Base-by-base conservation (phyloP, 331 rosid species). In the Rosa hybrid region DNA sequence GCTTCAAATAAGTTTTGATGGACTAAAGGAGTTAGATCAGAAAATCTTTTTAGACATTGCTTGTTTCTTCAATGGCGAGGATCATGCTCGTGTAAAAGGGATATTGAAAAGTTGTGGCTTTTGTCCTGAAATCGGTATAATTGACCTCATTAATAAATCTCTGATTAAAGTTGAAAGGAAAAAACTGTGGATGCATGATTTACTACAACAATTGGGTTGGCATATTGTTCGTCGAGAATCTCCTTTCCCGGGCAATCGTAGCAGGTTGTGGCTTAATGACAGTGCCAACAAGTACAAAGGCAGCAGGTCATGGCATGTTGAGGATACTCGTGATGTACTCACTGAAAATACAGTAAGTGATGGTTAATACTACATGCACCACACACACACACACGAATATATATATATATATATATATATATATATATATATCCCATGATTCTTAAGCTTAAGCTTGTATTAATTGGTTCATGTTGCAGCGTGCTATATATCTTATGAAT, bases 101-200 rank as follows among this genome's bases (percentile, higher is more conserved):
- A 54, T 74, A 18, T 6, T 74, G 2, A 18, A 1, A 51, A 1
- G 78, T 56, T 75, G 39, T 38, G 0, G 9, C 0, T 75, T 75
- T 21, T 41, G 0, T 75, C 38, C 68, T 0, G 9, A 1, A 0
- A 39, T 3, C 6, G 78, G 69, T n/a, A 39, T 75, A 0, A 1
- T 0, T 11, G 16, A 20, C 14, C 78, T 74, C 39, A 23, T 74
- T 6, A 3, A 39, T 13, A 75, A 75, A 23, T 57, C 54, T 14
- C n/a, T 75, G 48, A 41, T 75, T 39, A 56, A 42, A 13, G 57
- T 75, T 56, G 56, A n/a, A 42, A 13, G 30, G 12, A 42, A 21
- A 7, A 21, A 42, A 41, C 9, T 75, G 54, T 75, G 56, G 78
- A 75, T 59, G 70, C 78, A 75, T 75, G 69, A 75, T 59, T 75